These are phyloP conservation scores for Coffea humblotiana DNA, from an alignment of 305 asterid genomes.

Conservation along the genomic window DNA sequence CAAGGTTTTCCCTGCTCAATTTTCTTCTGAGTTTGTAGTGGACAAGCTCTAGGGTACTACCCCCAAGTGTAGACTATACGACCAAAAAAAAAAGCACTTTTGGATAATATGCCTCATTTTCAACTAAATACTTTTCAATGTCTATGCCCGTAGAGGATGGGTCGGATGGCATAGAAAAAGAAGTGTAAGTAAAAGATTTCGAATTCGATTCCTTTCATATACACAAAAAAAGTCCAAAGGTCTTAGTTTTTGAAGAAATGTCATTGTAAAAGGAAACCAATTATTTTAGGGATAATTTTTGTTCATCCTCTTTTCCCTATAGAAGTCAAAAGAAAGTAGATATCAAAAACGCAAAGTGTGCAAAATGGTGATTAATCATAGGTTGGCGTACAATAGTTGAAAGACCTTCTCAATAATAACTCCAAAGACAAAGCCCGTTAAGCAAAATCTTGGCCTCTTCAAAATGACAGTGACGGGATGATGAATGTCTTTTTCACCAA, in stretches of 20 bases:
- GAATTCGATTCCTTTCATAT: too few species aligned
- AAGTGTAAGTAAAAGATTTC: too few species aligned
- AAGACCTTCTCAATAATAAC: background rate
- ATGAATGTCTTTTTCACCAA: slow-evolving; percentile 10
- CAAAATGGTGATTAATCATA: background rate
- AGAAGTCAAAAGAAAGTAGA: background rate
- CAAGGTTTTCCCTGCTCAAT: background rate
- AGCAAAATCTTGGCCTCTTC: background rate
- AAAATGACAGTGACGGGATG: slow-evolving; percentile 14
- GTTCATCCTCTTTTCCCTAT: background rate
- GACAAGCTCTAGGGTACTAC: too few species aligned
- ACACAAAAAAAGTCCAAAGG: too few species aligned
- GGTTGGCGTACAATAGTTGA: background rate
- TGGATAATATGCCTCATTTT: background rate
- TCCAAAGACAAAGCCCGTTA: background rate
- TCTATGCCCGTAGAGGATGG: too few species aligned
- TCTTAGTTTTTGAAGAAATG: too few species aligned
- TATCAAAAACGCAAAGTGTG: background rate
- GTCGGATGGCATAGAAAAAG: too few species aligned
- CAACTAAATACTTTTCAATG: background rate
- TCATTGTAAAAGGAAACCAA: too few species aligned
- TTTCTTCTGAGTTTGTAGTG: too few species aligned
- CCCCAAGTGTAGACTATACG: background rate
- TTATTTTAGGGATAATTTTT: background rate
- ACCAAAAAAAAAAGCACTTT: background rate